phyloP scores from a whole-genome alignment of 1,139 yeast genomes.

The Taphrina sp. region DNA sequence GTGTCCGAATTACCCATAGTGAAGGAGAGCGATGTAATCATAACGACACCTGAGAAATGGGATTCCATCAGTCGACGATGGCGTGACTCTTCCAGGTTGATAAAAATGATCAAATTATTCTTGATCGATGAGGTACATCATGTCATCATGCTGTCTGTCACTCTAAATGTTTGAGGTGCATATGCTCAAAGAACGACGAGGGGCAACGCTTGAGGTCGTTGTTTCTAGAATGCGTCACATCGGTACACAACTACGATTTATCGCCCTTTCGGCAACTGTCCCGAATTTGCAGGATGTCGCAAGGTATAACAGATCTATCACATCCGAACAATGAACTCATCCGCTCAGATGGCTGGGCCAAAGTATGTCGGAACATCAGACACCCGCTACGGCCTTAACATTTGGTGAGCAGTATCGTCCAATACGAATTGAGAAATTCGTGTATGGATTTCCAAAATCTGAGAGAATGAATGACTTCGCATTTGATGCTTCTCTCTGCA shows the following conservation, averaged over 20 bases:
- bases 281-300: conserved; percentile 55
- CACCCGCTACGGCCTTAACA: conserved; percentile 36
- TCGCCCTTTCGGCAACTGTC: conserved; percentile 57
- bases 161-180: conserved; percentile 53
- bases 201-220: conserved; percentile 56
- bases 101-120: conserved; percentile 48
- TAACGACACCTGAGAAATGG: conserved; percentile 62
- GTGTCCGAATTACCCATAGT: conserved; percentile 49
- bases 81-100: conserved; percentile 49
- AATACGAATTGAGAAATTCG: conserved; percentile 48
- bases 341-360: conserved; percentile 23
- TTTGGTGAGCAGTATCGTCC: conserved; percentile 54
- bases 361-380: conserved; percentile 31
- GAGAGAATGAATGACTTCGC: conserved; percentile 48
- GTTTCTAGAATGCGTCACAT: conserved; percentile 54
- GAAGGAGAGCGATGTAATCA: conserved; percentile 50
- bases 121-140: conserved; percentile 39
- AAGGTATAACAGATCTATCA: conserved; percentile 44
- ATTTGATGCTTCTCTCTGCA: conserved; percentile 49
- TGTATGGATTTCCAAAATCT: conserved; percentile 46
- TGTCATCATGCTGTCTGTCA: neutral
- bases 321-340: too few species aligned
- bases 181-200: conserved; percentile 51
- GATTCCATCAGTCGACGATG: conserved; percentile 54
- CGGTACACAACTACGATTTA: conserved; percentile 48